Base-by-base conservation (phyloP, 306 rosid genomes). In the Prunus campanulata region DNA sequence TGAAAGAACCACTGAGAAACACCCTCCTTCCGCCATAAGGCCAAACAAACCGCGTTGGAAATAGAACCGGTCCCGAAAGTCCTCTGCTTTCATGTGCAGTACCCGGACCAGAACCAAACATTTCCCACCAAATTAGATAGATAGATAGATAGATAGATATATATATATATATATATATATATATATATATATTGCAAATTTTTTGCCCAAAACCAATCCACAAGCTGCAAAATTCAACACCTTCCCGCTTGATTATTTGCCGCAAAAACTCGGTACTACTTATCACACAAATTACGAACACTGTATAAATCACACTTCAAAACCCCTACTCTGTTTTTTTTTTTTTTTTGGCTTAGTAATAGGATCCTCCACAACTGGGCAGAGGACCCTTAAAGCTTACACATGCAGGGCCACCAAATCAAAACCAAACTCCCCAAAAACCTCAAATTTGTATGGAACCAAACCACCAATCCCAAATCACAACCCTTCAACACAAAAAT, bases 21-120 rank as follows among this genome's bases (percentile, higher is more conserved):
- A 91, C 97, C 80, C 88, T 85, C 66, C 82, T 88, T 85, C 97
- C 95, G 8, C 97, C 97, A 72, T 90, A 71, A 80, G 89, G 95
- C 97, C 97, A 91, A 20, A 85, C 81, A 66, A 91, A 91, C 32
- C 83, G 83, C 61, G 78, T 84, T 20, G 95, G 95, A 82, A 88
- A 69, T 82, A 83, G 81, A 83, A 80, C 44, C 29, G 89, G 81
- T 74, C 90, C 87, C 4, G 91, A 71, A 80, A 63, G 74, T 77
- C 84, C 89, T 73, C 80, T 78, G 65, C 87, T 80, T 18, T 82
- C 88, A 67, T 62, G 73, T 71, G 86, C 90, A 74, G 81, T 62
- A 66, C 83, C 88, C 63, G 85, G 44, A 76, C 78, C 88, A 19
- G 91, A 63, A 81, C 86, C 82, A 79, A 85, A 90, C 97, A 92